A percentile compares a stretch with the other conserved stretches of the same genome.
phyloP scores from a whole-genome alignment of 176 grass and related monocot species.

The Pharus latifolius region DNA sequence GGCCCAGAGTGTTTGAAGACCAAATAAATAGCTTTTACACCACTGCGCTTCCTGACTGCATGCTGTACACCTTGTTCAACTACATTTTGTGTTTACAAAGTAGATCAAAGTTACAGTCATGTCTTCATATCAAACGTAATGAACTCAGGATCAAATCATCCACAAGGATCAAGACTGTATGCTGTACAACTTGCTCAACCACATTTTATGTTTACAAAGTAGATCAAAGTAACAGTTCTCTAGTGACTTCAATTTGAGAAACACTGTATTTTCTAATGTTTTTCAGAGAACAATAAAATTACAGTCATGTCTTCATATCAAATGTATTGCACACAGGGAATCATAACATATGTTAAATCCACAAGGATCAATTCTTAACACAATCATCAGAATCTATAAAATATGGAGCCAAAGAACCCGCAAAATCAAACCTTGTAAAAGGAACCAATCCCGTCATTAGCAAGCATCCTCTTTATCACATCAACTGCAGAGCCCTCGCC shows the following conservation, averaged over 20 bases:
- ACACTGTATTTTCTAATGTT: no score
- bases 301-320: not conserved
- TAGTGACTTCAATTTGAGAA: no score
- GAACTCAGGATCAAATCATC: not conserved
- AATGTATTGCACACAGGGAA: not conserved
- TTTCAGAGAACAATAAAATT: no score
- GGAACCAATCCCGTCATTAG: constrained; percentile 53
- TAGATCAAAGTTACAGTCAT: no score
- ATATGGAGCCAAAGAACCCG: not conserved
- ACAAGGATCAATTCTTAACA: not conserved
- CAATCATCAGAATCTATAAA: not conserved
- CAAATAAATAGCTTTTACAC: not conserved
- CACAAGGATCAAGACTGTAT: no score
- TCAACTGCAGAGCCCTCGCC: constrained; percentile 79
- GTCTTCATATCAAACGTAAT: no score
- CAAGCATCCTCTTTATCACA: constrained; percentile 86
- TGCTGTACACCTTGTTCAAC: no score
- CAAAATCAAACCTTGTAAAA: constrained; percentile 70
- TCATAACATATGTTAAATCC: not conserved
- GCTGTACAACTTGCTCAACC: no score
- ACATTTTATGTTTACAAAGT: no score
- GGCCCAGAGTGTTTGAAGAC: not conserved
- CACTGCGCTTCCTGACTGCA: no score
- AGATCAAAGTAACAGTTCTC: no score
- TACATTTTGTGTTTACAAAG: no score